Evolutionary conservation across 176 grass and related monocot genomes (phyloP), one percentile per base, ranked within the genome.

Genomic region (Sorghum bicolor): DNA sequence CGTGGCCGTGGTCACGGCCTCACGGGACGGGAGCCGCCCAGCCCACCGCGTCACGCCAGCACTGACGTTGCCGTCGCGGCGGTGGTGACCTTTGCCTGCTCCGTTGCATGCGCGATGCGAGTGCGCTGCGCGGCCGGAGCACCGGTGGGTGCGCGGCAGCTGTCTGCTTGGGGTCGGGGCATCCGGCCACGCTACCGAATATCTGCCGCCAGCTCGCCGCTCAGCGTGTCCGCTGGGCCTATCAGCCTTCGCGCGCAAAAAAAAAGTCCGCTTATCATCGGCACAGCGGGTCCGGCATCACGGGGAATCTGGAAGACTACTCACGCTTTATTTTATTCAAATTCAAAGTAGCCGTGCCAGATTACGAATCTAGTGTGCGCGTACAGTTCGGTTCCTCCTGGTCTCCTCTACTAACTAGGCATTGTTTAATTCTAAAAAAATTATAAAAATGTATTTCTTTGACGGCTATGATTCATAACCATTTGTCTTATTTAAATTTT

Each of bases 201-300:
- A 75, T 68, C 70, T 58, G 32, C 61, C 36, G 20, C 77, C 69
- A 41, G 67, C 65, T 8, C 65, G 52, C 8, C 34, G 34, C 66
- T 10, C 12, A 10, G 12, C 64, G 10, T 1, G 71, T 72, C 2
- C 10, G 40, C 12, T 1, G 5, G 5, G 76, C 76, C 82, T 70
- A 85, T 80, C 76, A 80, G 5, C 1, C 6, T 17, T 58, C 1
- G 17, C 52, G 26, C 20, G 14, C 37, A 36, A 63, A 4, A 36
- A 63, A 4, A 22, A 64, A 74, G 81, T 84, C 45, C 8, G 43
- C 87, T 84, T 88, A 88, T 80, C 87, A 84, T 57, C 24, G 8
- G 4, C 58, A 29, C 48, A 74, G 34, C 67, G 60, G 81, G 32
- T 5, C 75, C 5, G 19, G 3, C 8, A 10, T 83, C 40, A 41